These are phyloP conservation scores for Asterochloris erici DNA, from an alignment of 139 green algal species.

Conservation along the genomic window DNA sequence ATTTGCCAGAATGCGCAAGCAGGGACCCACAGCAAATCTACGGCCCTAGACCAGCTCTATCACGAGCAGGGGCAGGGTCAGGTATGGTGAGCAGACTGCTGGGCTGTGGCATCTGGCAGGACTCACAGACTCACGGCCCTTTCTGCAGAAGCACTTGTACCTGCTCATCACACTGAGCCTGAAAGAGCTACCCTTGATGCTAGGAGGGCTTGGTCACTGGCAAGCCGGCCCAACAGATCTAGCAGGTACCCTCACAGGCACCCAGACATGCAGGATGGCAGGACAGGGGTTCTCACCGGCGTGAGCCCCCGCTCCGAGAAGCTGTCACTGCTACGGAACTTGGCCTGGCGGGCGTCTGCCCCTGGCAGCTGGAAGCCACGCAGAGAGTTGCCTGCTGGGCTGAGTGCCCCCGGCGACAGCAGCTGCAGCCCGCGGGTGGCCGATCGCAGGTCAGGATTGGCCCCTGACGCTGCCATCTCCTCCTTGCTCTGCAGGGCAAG, in stretches of 20 bases:
- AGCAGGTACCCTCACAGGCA: background rate
- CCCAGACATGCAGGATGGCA: background rate
- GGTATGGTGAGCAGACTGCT: too few species aligned
- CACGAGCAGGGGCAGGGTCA: too few species aligned
- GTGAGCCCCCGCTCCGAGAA: background rate
- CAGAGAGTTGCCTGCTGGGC: background rate
- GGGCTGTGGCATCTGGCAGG: too few species aligned
- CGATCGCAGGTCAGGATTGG: background rate
- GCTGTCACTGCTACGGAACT: slow-evolving; percentile 16
- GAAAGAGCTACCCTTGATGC: too few species aligned
- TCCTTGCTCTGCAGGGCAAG: slow-evolving; percentile 3
- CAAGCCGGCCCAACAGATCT: too few species aligned
- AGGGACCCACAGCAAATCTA: too few species aligned
- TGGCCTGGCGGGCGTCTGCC: slow-evolving; percentile 6
- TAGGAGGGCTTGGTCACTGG: too few species aligned
- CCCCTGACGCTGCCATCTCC: background rate
- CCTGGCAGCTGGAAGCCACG: background rate
- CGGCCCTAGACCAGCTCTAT: too few species aligned
- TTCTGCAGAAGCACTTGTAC: too few species aligned
- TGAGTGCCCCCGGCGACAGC: background rate
- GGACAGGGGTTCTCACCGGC: background rate
- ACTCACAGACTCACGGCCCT: too few species aligned
- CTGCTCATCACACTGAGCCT: too few species aligned
- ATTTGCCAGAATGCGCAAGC: too few species aligned
- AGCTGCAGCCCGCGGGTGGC: slow-evolving; percentile 10